Evolutionary conservation across 768 basidiomycete genomes (phyloP), one percentile per base, ranked within the genome.

Genomic region (Lenzites betulinus): DNA sequence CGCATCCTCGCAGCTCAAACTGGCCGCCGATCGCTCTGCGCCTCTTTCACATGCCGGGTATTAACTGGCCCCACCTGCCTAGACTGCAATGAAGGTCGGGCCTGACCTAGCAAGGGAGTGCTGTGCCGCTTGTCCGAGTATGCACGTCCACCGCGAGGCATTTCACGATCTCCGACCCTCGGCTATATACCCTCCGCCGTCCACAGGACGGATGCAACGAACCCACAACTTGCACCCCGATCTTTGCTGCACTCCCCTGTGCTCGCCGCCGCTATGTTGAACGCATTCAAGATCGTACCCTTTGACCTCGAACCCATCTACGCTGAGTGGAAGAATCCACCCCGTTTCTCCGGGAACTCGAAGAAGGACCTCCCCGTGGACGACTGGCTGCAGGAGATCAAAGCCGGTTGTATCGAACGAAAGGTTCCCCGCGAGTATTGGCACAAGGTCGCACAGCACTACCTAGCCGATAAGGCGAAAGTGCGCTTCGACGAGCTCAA

Each of bases 381-480:
- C 66, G 83, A 87, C 55, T 92, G 90, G 89, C 77, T 92, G 54
- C 78, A 84, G 52, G 75, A 82, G 65, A 87, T 92, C 71, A 90
- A 83, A 75, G 76, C 80, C 36, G 90, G 89, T n/a, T 91, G 89
- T 64, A 68, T 81, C 53, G 79, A 88, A 65, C 82, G 85, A 63
- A 83, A 87, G 51, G 81, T 92, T 25, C 90, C 90, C 39, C 83
- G 88, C 70, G 89, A 91, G 65, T 91, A 82, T 73, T 92, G 90
- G 90, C 84, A 90, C 77, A 89, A 89, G 66, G 88, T 88, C 51
- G 90, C 83, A 22, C 88, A 90, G 69, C 85, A 87, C 67, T 90
- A 83, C 70, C 83, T 92, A 81, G 88, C 85, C 1, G 81, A 81
- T 38, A 83, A 84, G 66, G 89, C 90, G n/a, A 84, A 77, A 71